Conservation (phyloP, 306 rosid species). For the Boehmeria nivea region DNA sequence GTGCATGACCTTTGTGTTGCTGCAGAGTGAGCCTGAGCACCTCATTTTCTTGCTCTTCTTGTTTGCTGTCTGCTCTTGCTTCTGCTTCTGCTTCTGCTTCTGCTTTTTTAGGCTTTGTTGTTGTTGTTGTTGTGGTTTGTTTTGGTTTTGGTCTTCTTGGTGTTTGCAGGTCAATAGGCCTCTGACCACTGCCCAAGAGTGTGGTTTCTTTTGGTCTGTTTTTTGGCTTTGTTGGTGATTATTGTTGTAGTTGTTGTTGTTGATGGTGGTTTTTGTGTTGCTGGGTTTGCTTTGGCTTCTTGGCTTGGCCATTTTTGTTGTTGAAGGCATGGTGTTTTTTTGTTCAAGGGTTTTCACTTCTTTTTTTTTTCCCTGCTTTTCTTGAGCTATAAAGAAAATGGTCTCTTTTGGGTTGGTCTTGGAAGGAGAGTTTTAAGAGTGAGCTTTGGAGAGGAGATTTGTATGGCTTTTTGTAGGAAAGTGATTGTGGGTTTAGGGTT, state of each 20-base stretch:
- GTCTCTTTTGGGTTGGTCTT: too few relatives aligned
- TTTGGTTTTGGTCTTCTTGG: slow-evolving; percentile 26
- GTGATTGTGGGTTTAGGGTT: slow-evolving; percentile 18
- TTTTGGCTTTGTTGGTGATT: slow-evolving; percentile 41
- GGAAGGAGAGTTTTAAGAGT: too few relatives aligned
- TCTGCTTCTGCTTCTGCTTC: slow-evolving; percentile 36
- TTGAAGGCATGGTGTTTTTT: slow-evolving; percentile 19
- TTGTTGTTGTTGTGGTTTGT: too few relatives aligned
- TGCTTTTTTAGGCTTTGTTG: slow-evolving; percentile 32
- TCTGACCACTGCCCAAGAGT: slow-evolving; percentile 76
- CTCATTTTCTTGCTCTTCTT: slow-evolving; percentile 88
- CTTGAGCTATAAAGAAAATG: too few relatives aligned
- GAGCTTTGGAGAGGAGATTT: slow-evolving; percentile 17
- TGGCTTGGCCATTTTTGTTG: slow-evolving; percentile 49
- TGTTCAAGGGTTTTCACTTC: not conserved
- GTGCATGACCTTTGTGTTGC: slow-evolving; percentile 73
- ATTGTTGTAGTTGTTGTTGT: slow-evolving; percentile 37
- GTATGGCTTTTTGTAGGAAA: slow-evolving; percentile 20
- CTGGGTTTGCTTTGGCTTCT: slow-evolving; percentile 42
- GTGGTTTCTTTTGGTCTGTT: slow-evolving; percentile 44
- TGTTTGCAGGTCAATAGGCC: slow-evolving; percentile 62
- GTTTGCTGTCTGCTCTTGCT: slow-evolving; percentile 49
- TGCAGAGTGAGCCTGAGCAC: slow-evolving; percentile 83
- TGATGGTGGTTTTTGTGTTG: slow-evolving; percentile 42
- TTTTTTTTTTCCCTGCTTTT: too few relatives aligned